phyloP scores from a whole-genome alignment of 2,329 filamentous ascomycete species.

The Epichloe gansuensis region DNA sequence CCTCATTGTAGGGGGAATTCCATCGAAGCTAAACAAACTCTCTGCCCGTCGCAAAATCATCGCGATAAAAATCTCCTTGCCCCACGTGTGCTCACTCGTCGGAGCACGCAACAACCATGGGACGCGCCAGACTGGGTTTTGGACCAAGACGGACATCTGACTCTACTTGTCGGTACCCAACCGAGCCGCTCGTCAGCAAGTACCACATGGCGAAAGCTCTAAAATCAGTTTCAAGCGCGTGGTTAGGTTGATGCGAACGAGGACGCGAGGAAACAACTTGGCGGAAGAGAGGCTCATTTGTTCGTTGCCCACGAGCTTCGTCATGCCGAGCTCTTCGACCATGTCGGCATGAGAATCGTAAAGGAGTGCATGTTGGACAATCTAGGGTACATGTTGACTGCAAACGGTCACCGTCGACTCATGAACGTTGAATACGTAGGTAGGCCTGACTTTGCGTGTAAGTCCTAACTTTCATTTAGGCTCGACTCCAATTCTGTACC shows the following conservation, averaged over 20 bases:
- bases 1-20: no score
- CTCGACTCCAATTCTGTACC: no score
- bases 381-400: neutral
- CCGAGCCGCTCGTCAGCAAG: slow-evolving; percentile 6
- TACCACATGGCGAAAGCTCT: slow-evolving; percentile 10
- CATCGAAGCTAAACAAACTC: no score
- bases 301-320: neutral
- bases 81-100: no score
- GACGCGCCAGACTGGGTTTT: neutral
- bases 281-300: neutral
- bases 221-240: neutral
- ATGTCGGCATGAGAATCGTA: neutral
- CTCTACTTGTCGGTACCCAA: neutral
- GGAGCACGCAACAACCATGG: neutral
- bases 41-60: no score
- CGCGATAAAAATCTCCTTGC: no score
- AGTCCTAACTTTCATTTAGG: neutral
- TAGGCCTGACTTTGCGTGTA: neutral
- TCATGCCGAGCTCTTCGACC: neutral
- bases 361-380: neutral
- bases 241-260: neutral
- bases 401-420: neutral
- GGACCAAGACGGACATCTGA: neutral
- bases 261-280: neutral
- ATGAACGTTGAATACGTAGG: neutral